These are phyloP conservation scores for Phytophthora crassamura DNA, from an alignment of 352 stramenopile genomes.

Conservation along the genomic window DNA sequence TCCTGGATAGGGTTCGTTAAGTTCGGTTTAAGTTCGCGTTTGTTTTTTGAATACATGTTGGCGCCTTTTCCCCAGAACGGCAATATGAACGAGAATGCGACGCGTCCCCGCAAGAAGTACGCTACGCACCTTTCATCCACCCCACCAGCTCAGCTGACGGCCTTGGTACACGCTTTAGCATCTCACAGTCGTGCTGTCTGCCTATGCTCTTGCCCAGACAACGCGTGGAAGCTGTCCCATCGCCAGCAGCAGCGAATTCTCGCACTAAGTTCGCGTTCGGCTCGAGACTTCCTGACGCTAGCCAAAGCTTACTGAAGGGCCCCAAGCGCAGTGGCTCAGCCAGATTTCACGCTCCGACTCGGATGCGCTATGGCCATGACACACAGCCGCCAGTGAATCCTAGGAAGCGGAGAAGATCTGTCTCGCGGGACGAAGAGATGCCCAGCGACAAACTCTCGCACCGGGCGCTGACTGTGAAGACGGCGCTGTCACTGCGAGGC, in stretches of 20 bases:
- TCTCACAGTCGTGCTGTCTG: background rate
- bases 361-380: conserved; percentile 7
- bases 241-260: background rate
- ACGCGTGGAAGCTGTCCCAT: conserved; percentile 15
- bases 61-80: conserved; percentile 12
- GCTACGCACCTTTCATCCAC: background rate
- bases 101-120: conserved; percentile 38
- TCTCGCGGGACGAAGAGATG: conserved; percentile 13
- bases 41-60: conserved; percentile 30
- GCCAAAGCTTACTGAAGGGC: conserved; percentile 13
- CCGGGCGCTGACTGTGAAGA: conserved; percentile 11
- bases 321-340: conserved; percentile 7
- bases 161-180: background rate
- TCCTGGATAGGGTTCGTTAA: conserved; percentile 19
- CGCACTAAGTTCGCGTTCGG: conserved; percentile 40
- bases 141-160: background rate
- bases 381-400: background rate
- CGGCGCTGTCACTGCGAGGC: conserved; percentile 10
- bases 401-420: conserved; percentile 30
- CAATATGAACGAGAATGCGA: conserved; percentile 11
- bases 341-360: conserved; percentile 1
- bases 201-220: conserved; percentile 16
- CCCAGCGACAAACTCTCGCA: conserved; percentile 16
- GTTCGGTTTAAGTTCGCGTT: conserved; percentile 24
- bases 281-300: conserved; percentile 27